Conservation (phyloP, 495 filamentous ascomycete genomes). For the Annulohypoxylon moriforme region DNA sequence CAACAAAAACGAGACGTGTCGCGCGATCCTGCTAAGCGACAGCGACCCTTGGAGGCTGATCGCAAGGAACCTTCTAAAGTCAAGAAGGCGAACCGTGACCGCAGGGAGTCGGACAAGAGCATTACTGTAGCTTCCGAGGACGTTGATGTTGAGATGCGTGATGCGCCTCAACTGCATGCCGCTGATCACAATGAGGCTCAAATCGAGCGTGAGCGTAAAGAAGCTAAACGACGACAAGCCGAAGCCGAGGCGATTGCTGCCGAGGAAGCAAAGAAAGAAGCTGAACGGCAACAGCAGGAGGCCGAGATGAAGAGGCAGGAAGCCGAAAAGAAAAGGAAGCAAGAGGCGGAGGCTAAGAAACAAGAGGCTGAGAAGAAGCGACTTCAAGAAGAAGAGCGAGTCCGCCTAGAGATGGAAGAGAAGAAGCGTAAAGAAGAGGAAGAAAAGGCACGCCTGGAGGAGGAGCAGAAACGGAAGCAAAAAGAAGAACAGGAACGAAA, state of each 20-base stretch:
- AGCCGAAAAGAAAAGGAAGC: conserved; percentile 28
- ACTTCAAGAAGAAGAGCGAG: conserved; percentile 54
- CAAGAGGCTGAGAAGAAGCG: conserved; percentile 52
- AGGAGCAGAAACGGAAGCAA: conserved; percentile 38
- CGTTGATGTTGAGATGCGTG: conserved; percentile 59
- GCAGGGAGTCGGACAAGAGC: conserved; percentile 57
- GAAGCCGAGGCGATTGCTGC: conserved; percentile 54
- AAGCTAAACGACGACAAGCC: conserved; percentile 52
- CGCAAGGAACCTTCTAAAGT: conserved; percentile 51
- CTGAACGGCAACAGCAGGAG: conserved; percentile 58
- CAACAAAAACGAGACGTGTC: conserved; percentile 52
- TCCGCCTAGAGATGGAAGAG: conserved; percentile 57
- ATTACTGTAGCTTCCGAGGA: conserved; percentile 62
- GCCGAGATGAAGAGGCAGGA: conserved; percentile 61
- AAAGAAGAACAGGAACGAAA: conserved; percentile 44
- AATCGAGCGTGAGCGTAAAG: conserved; percentile 53
- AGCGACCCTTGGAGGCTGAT: conserved; percentile 48
- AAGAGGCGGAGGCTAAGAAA: conserved; percentile 37
- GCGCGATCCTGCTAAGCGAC: conserved; percentile 47
- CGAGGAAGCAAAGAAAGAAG: conserved; percentile 62
- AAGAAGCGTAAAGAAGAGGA: conserved; percentile 52
- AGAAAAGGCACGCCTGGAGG: conserved; percentile 42
- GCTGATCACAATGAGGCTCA: conserved; percentile 55
- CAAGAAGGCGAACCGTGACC: conserved; percentile 51
- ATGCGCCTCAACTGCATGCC: conserved; percentile 49